Evolutionary conservation across 345 rosid species (phyloP).

Genomic region (Euphorbia pulcherrima): DNA sequence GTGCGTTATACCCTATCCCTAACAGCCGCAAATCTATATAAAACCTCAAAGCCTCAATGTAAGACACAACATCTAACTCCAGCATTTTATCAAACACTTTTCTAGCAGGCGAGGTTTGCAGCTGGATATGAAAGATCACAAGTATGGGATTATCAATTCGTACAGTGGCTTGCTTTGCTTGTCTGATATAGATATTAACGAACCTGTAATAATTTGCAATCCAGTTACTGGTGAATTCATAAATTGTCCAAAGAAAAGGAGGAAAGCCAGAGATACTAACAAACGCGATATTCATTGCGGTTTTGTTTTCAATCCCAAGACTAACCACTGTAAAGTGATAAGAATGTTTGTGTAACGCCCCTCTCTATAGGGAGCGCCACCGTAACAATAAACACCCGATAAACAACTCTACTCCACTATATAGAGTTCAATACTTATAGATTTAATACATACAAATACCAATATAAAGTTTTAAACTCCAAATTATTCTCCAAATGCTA

Average conservation of each 20-base stretch:
- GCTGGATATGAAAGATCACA: not conserved
- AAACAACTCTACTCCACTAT: too few species aligned
- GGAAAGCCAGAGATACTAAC: not conserved
- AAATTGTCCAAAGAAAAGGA: not conserved
- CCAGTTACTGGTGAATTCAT: too few species aligned
- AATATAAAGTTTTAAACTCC: too few species aligned
- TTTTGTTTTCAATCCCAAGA: not conserved
- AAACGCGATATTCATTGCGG: not conserved
- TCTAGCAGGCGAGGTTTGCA: constrained; percentile 36
- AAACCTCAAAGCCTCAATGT: constrained; percentile 39
- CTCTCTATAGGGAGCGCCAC: too few species aligned
- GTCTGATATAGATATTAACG: not conserved
- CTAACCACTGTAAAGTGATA: not conserved
- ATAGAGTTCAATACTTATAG: too few species aligned
- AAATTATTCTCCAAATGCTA: too few species aligned
- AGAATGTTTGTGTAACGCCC: not conserved
- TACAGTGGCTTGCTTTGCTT: too few species aligned
- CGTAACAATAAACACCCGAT: too few species aligned
- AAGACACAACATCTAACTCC: constrained; percentile 56
- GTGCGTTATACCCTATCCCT: constrained; percentile 52
- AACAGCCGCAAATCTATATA: constrained; percentile 52
- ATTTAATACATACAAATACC: too few species aligned
- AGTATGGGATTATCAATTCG: not conserved
- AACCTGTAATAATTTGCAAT: too few species aligned
- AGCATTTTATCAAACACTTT: constrained; percentile 66